Evolutionary conservation across 495 filamentous ascomycete species (phyloP), one percentile per base, ranked within the genome.

Genomic region (Talaromyces adpressus): DNA sequence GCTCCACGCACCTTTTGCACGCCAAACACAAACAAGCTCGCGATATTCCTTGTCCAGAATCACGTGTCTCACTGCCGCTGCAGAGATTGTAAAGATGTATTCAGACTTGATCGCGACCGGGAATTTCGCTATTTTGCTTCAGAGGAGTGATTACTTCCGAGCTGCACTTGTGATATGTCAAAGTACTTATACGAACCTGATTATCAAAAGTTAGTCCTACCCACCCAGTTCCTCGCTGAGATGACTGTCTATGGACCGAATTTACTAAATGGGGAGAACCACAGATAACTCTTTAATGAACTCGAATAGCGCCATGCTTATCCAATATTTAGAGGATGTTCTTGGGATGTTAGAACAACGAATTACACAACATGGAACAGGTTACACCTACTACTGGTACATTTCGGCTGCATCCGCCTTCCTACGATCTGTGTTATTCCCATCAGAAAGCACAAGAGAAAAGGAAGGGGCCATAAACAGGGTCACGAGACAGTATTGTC

Each of bases 381-480:
- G 70, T 23, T 65, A 69, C 6, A 74, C 69, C 6, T 65, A 70
- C 20, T 70, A 73, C 51, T 76, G 72, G 68, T 74, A 71, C 57
- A 69, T 74, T 27, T 71, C 69, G 4, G 72, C 73, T 1, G 68
- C 63, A 25, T 65, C 58, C 51, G 59, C 65, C 18, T 62, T 69
- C 7, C 53, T 70, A 2, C 54, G 57, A 52, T 71, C 60, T 3
- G 39, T 51, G 2, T 18, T 64, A 6, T 53, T 23, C 16, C 63
- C 63, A 1, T 45, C 65, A 0, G 36, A 66, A 25, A 34, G 53
- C 6, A 7, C 34, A 7, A 58, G 11, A 30, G 62, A 57, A 11
- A 69, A 67, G 29, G 62, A 67, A 32, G 65, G 68, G 32, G 70
- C 70, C 6, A 66, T 69, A 11, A 62, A 68, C 11, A 54, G 53